These are phyloP conservation scores for Pseudohalonectria lignicola DNA, from an alignment of 2,329 filamentous ascomycete genomes.

Conservation along the genomic window DNA sequence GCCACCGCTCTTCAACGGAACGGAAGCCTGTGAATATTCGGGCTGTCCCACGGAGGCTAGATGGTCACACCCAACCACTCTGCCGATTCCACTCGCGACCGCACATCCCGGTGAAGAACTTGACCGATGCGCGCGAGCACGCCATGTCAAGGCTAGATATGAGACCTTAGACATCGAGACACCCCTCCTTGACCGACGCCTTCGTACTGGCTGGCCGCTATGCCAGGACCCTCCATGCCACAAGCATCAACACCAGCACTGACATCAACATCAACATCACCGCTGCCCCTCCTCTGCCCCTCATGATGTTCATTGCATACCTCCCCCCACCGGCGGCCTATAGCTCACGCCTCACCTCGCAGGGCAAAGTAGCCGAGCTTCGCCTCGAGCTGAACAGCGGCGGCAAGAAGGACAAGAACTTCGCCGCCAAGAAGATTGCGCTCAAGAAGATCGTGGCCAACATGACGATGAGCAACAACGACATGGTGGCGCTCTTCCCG, in stretches of 20 bases:
- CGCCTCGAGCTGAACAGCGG: slow-evolving; percentile 86
- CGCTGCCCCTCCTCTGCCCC: slow-evolving; percentile 6
- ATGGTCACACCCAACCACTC: no score
- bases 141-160: no score
- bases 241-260: background rate
- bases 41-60: no score
- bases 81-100: no score
- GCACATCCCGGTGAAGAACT: no score
- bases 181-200: no score
- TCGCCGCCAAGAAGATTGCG: slow-evolving; percentile 89
- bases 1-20: no score
- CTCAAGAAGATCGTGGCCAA: slow-evolving; percentile 99
- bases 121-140: no score
- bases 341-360: slow-evolving; percentile 41
- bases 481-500: slow-evolving; percentile 95
- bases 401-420: slow-evolving; percentile 97
- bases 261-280: no score
- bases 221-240: background rate
- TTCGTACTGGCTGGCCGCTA: no score
- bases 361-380: slow-evolving; percentile 98
- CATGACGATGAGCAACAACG: slow-evolving; percentile 99
- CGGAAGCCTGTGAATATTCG: no score
- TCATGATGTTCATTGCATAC: slow-evolving; percentile 43
- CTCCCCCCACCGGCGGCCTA: slow-evolving; percentile 28
- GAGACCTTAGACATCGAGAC: no score